Evolutionary conservation across 768 basidiomycete species (phyloP).

Genomic region (Crucibulum laeve): DNA sequence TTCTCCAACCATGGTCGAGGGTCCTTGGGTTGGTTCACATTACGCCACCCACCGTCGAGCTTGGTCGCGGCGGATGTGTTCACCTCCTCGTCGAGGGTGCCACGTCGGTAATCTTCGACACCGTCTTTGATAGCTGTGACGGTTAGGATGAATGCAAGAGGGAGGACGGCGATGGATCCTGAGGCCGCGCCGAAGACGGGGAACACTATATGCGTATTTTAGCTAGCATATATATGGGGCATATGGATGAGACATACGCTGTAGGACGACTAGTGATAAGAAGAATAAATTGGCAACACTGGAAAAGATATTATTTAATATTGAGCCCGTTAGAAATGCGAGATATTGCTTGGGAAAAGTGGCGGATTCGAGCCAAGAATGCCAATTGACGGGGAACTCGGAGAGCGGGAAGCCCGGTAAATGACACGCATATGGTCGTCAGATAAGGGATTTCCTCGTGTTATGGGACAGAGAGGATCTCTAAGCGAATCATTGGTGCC

Average conservation of each 20-base stretch:
- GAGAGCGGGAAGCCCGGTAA: too few relatives aligned
- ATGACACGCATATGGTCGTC: too few relatives aligned
- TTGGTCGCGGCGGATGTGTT: conserved; percentile 93
- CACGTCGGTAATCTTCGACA: conserved; percentile 93
- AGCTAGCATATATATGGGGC: background rate
- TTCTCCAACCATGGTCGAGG: conserved; percentile 72
- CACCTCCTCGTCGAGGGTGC: conserved; percentile 83
- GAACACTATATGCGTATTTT: conserved; percentile 53
- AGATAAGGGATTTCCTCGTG: too few relatives aligned
- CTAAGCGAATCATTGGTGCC: too few relatives aligned
- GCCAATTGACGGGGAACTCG: too few relatives aligned
- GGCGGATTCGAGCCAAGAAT: too few relatives aligned
- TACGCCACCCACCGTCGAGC: conserved; percentile 77
- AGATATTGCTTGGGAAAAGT: too few relatives aligned
- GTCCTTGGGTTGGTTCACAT: conserved; percentile 83
- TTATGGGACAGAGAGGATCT: too few relatives aligned
- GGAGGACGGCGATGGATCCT: conserved; percentile 77
- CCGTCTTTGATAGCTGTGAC: conserved; percentile 96
- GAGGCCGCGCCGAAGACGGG: conserved; percentile 87
- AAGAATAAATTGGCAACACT: conserved; percentile 94
- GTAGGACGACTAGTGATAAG: conserved; percentile 73
- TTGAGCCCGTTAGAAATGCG: too few relatives aligned
- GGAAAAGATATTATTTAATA: too few relatives aligned
- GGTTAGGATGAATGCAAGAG: conserved; percentile 79
- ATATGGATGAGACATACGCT: conserved; percentile 41